phyloP scores from a whole-genome alignment of 2,329 filamentous ascomycete species.

The Escovopsis sp. region DNA sequence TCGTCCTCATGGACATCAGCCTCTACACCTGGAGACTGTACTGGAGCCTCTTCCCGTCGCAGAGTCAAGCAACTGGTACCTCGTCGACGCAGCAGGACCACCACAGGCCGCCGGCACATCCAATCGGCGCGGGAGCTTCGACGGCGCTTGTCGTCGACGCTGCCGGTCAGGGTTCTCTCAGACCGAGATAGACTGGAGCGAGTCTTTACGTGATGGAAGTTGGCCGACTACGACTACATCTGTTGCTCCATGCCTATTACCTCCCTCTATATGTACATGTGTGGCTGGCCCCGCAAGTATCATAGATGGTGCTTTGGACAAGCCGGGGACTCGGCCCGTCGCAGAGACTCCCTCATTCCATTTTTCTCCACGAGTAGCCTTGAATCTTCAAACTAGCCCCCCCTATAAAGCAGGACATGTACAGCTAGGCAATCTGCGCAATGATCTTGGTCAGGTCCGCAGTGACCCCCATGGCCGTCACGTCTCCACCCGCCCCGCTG shows the following conservation, averaged over 20 bases:
- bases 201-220: too few relatives aligned
- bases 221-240: too few relatives aligned
- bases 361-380: too few relatives aligned
- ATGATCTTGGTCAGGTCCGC: constrained; percentile 82
- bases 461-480: constrained; percentile 97
- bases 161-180: not conserved
- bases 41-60: constrained; percentile 8
- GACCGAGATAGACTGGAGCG: constrained; percentile 1
- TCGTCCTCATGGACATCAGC: constrained; percentile 34
- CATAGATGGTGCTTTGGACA: too few relatives aligned
- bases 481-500: constrained; percentile 82
- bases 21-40: constrained; percentile 37
- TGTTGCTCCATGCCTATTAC: too few relatives aligned
- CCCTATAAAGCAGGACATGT: too few relatives aligned
- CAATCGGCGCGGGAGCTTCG: not conserved
- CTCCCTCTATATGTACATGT: too few relatives aligned
- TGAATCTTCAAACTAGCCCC: too few relatives aligned
- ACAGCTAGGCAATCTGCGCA: constrained; percentile 44
- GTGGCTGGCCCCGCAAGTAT: not conserved
- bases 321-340: too few relatives aligned
- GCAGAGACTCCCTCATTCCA: too few relatives aligned
- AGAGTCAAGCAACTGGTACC: constrained; percentile 1
- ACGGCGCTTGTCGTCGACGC: not conserved
- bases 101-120: not conserved
- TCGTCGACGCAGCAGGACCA: not conserved